These are phyloP conservation scores for Orobanche coerulescens DNA, from an alignment of 257 asterid species.

Conservation along the genomic window DNA sequence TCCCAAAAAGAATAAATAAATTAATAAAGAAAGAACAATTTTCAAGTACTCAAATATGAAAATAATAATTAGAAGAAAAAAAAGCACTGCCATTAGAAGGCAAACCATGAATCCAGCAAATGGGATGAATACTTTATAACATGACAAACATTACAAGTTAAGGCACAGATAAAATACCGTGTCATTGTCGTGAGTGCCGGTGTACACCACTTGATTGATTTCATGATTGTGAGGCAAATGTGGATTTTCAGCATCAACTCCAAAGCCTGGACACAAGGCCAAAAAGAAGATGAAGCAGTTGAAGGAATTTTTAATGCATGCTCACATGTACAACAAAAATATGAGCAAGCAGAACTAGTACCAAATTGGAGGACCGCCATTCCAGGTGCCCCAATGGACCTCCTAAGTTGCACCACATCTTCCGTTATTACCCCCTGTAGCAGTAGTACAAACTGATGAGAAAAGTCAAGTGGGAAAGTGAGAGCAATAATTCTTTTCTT, in stretches of 20 bases:
- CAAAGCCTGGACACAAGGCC: conserved; percentile 52
- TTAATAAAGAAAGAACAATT: too few relatives aligned
- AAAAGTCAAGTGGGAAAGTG: neutral
- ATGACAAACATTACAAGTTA: neutral
- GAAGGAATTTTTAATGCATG: conserved; percentile 16
- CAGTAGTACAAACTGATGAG: conserved; percentile 15
- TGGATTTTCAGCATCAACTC: conserved; percentile 95
- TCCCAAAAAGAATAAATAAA: too few relatives aligned
- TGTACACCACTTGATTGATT: conserved; percentile 88
- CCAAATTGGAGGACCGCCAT: conserved; percentile 99
- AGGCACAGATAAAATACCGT: conserved; percentile 43
- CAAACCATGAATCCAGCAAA: conserved; percentile 4
- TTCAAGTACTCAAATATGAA: too few relatives aligned
- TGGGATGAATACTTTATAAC: neutral
- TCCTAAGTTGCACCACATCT: conserved; percentile 87
- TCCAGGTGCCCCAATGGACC: conserved; percentile 91
- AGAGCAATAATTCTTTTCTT: neutral
- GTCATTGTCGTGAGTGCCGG: conserved; percentile 99
- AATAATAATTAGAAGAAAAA: neutral
- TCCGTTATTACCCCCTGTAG: conserved; percentile 87
- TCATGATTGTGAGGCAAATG: conserved; percentile 96
- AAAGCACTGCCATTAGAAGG: neutral
- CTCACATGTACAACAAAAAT: conserved; percentile 12
- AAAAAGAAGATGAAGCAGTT: conserved; percentile 21
- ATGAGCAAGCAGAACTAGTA: conserved; percentile 28